Conservation (phyloP, 192 early-diverging fungal genomes). For the Backusella luteola region DNA sequence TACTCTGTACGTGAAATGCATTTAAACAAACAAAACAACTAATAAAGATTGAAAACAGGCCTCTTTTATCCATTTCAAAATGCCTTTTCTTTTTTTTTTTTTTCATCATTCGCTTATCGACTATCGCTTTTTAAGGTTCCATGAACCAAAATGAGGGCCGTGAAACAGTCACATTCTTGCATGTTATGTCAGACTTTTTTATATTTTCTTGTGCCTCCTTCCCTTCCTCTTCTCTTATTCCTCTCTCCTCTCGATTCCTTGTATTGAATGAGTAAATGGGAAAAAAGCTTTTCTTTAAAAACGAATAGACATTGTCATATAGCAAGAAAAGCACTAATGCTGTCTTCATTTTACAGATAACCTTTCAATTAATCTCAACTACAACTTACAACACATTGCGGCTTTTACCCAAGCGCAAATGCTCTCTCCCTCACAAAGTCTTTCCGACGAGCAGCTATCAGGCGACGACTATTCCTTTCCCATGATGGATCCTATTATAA, state of each 20-base stretch:
- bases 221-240: background rate
- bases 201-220: background rate
- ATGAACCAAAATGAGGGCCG: background rate
- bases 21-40: too few species aligned
- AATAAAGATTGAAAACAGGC: too few species aligned
- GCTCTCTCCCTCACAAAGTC: background rate
- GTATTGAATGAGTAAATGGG: background rate
- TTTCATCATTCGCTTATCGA: too few species aligned
- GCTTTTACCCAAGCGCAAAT: constrained; percentile 6
- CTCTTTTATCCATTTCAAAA: too few species aligned
- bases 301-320: background rate
- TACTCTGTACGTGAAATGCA: too few species aligned
- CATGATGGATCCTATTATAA: background rate
- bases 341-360: background rate
- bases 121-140: background rate
- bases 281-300: background rate
- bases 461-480: background rate
- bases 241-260: background rate
- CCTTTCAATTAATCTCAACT: constrained; percentile 7
- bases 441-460: background rate
- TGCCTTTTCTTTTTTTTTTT: too few species aligned
- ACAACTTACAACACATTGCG: background rate
- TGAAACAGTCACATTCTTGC: background rate
- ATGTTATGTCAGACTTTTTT: background rate
- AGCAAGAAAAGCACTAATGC: background rate